Base-by-base conservation (phyloP, 2,329 filamentous ascomycete species). In the Neonectria sp. region DNA sequence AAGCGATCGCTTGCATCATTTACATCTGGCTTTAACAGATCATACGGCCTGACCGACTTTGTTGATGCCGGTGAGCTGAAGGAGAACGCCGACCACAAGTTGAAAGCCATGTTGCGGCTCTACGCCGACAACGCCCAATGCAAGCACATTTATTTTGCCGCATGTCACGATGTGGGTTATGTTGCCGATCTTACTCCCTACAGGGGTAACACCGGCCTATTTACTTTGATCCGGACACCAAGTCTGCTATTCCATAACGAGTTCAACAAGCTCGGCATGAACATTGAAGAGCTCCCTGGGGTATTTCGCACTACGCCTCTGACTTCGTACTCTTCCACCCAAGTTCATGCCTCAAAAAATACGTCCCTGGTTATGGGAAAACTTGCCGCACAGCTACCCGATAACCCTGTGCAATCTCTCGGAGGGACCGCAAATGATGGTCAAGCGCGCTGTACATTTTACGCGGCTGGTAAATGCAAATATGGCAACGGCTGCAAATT, bases 71-170 rank as follows among this genome's bases (percentile, higher is more conserved):
- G 89, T 11, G 86, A 89, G 68, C 83, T 88, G 40, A 90, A 90
- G 72, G 87, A 89, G 71, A 86, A 86, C 33, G 86, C 87, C 31
- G 87, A 88, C 71, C 87, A 86, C 74, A 92, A 92, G 76, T 83
- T 92, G 60, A 83, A 88, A 74, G 88, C 75, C 49, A 65, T 79
- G 63, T 74, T 84, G 11, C 80, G 82, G 6, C 80, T 90, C 2
- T 90, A 89, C 67, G 85, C 83, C 37, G 86, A 90, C 52, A 89
- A 88, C 71, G 79, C 83, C 4, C 87, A 90, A 73, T 92, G 90
- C 80, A 89, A 88, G 71, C 89, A 91, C 74, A 89, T 92, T 40
- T 88, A 88, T 73, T 88, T 90, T 64, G 90, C 88, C 6, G 89
- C 86, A 45, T 91, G 89, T 72, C 89, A 91, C 70, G 88, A 91